phyloP scores from a whole-genome alignment of 352 stramenopile species.

The Aphanomyces astaci region DNA sequence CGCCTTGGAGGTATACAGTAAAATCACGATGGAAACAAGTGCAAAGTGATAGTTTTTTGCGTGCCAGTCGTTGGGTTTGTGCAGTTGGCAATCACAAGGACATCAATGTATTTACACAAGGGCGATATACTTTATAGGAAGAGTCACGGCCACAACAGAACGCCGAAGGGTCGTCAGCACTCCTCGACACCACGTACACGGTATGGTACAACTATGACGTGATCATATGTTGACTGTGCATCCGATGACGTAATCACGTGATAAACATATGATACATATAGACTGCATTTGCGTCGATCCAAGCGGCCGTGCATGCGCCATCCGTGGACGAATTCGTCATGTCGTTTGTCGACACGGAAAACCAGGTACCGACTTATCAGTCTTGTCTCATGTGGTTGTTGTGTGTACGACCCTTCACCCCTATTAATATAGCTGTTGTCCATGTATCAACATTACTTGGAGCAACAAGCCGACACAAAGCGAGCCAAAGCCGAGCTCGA shows the following conservation, averaged over 20 bases:
- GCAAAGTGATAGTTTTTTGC: too few relatives aligned
- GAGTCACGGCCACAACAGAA: neutral
- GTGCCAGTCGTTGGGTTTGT: too few relatives aligned
- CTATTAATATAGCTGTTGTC: constrained; percentile 34
- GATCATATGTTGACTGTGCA: too few relatives aligned
- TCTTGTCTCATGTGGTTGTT: too few relatives aligned
- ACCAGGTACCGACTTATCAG: too few relatives aligned
- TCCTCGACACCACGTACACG: neutral
- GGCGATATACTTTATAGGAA: neutral
- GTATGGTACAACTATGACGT: too few relatives aligned
- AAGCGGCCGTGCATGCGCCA: constrained; percentile 33
- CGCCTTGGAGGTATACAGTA: constrained; percentile 20
- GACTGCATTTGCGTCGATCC: constrained; percentile 45
- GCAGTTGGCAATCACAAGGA: too few relatives aligned
- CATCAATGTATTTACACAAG: neutral
- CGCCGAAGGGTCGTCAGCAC: neutral
- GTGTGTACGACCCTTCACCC: neutral
- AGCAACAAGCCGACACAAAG: constrained; percentile 42
- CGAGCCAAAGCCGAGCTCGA: neutral
- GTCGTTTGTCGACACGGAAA: constrained; percentile 44
- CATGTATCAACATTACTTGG: constrained; percentile 48
- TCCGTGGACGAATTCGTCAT: constrained; percentile 35
- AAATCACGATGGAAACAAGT: too few relatives aligned
- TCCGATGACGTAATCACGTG: constrained; percentile 22
- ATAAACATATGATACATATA: constrained; percentile 9